Evolutionary conservation across 768 basidiomycete genomes (phyloP), one percentile per base, ranked within the genome.

Genomic region (Rhizopogon sp.): DNA sequence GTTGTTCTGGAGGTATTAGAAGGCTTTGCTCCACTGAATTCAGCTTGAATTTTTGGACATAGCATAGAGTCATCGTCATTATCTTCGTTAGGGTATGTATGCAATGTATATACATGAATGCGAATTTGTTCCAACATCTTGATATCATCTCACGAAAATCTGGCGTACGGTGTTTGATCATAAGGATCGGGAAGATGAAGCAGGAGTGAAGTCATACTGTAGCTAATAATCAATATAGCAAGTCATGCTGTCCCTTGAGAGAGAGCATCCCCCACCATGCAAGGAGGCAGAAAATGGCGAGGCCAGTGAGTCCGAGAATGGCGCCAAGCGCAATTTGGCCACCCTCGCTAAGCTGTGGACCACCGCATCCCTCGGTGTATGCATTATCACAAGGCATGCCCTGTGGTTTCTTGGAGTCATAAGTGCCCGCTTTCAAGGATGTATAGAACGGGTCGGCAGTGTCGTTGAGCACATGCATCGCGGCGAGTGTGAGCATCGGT

Each of bases 401-500:
- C 6, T 72, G 66, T 0, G 90, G 90, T 59, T 74, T 77, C 40
- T 79, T 78, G 54, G 76, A 78, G 5, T 72, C 77, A 64, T 88
- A 90, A 50, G 79, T 78, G 31, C 90, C 90, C 1, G 79, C 82
- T 66, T 83, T 72, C 31, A 96, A 72, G 6, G 77, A 70, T 14
- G 87, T 89, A 67, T 83, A 97, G 72, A 78, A 93, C 0, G 93
- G 93, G 60, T 94, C 90, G 25, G 73, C 75, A 6, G 75, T 68
- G 55, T 84, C 81, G 58, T 82, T 84, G 49, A 88, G 63, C n/a
- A 87, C 77, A 60, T 87, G 82, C 76, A 85, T 84, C 16, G 92
- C 88, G 1, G 88, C 84, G 37, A 97, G 78, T 1, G 91, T 88
- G n/a, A 96, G 76, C 74, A 96, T 77, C 2, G 93, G 92, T 0